Evolutionary conservation across 2,329 filamentous ascomycete species (phyloP).

Genomic region (Botryotinia globosa): DNA sequence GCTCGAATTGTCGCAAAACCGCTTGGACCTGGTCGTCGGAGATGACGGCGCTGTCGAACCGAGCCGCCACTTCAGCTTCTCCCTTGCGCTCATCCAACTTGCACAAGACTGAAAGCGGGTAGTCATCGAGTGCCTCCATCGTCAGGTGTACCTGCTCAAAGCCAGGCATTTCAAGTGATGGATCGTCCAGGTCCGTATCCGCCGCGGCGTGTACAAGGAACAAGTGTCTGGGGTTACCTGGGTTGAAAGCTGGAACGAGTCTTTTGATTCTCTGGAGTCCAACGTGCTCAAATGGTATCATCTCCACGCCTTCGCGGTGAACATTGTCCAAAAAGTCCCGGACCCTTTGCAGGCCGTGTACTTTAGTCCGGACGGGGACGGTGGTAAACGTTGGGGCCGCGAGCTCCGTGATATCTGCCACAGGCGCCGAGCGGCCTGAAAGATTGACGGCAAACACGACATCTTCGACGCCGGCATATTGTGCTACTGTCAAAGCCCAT

Average conservation of each 20-base stretch:
- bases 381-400: slow-evolving; percentile 45
- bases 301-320: slow-evolving; percentile 46
- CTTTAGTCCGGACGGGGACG: slow-evolving; percentile 41
- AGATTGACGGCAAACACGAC: slow-evolving; percentile 45
- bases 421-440: slow-evolving; percentile 42
- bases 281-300: slow-evolving; percentile 41
- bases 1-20: too few relatives aligned
- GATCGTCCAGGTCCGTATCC: background rate
- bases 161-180: too few relatives aligned
- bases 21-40: too few relatives aligned
- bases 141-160: too few relatives aligned
- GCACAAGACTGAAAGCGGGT: too few relatives aligned
- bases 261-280: slow-evolving; percentile 27
- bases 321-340: slow-evolving; percentile 33
- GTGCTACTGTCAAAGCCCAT: slow-evolving; percentile 42
- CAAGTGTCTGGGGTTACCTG: background rate
- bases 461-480: slow-evolving; percentile 41
- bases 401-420: slow-evolving; percentile 43
- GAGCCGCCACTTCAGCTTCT: too few relatives aligned
- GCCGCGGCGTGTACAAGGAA: background rate
- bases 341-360: background rate
- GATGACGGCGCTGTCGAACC: too few relatives aligned
- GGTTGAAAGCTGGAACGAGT: slow-evolving; percentile 19
- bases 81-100: too few relatives aligned
- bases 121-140: too few relatives aligned